A percentile compares a stretch with the other conserved stretches of the same genome.
Evolutionary conservation across 805 yeast species (phyloP).

Genomic region (Monosporozyma servazzii): DNA sequence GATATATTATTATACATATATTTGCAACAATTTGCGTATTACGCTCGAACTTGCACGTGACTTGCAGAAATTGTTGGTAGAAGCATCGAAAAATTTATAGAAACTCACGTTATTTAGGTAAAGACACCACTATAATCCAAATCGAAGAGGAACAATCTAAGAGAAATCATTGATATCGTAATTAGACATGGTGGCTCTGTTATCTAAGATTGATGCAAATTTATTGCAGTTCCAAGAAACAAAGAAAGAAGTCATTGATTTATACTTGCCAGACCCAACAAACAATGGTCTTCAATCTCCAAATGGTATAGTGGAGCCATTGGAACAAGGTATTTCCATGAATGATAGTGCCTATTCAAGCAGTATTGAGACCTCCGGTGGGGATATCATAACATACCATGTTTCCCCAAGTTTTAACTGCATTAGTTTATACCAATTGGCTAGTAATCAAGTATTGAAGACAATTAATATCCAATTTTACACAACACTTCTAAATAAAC

Average conservation of each 20-base stretch:
- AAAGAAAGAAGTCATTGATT: slow-evolving; percentile 6
- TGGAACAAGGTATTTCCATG: not conserved
- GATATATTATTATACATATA: not conserved
- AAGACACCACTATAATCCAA: not conserved
- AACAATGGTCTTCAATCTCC: not conserved
- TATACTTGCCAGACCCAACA: slow-evolving; percentile 10
- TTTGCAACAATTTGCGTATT: not conserved
- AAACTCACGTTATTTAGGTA: not conserved
- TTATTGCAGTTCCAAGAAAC: slow-evolving; percentile 13
- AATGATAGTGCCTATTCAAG: slow-evolving; percentile 17
- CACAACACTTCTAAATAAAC: slow-evolving; percentile 16
- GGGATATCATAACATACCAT: slow-evolving; percentile 22
- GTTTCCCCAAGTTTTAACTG: slow-evolving; percentile 14
- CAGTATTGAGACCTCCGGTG: slow-evolving; percentile 11
- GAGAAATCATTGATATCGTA: not conserved
- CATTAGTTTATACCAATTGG: slow-evolving; percentile 20
- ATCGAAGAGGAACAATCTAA: not conserved
- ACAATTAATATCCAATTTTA: slow-evolving; percentile 22
- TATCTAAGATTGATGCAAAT: slow-evolving; percentile 25
- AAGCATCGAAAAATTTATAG: slow-evolving; percentile 1
- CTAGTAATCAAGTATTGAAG: slow-evolving; percentile 12
- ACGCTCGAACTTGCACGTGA: not conserved
- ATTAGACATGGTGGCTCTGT: not conserved
- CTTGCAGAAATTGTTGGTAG: not conserved
- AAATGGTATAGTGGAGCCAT: not conserved